Percentiles rank a stretch among this genome's conserved stretches.
phyloP scores from a whole-genome alignment of 768 basidiomycete species.

The Paxillus rubicundulus region DNA sequence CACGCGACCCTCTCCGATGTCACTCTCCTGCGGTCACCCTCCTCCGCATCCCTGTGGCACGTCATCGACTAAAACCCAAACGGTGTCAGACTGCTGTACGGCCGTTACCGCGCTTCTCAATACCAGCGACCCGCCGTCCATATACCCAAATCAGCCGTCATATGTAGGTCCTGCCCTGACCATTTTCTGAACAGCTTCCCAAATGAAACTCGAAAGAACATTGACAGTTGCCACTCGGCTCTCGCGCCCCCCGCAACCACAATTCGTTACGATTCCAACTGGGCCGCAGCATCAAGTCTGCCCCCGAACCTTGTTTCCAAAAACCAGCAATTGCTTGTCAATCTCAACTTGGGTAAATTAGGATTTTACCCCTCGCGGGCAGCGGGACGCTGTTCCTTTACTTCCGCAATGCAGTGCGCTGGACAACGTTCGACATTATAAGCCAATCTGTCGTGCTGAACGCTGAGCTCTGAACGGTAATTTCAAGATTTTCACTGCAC shows the following conservation, averaged over 20 bases:
- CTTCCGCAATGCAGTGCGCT: not conserved
- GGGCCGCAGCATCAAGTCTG: not conserved
- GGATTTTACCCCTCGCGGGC: not conserved
- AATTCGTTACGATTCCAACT: not conserved
- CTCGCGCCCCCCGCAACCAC: not conserved
- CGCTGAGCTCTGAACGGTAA: too few relatives aligned
- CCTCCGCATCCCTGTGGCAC: not conserved
- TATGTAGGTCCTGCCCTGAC: not conserved
- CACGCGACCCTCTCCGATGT: not conserved
- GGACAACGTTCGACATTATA: not conserved
- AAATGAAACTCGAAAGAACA: not conserved
- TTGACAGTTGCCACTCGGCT: not conserved
- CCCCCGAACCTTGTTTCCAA: not conserved
- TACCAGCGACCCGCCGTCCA: not conserved
- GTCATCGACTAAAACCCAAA: not conserved
- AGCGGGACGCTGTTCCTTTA: too few relatives aligned
- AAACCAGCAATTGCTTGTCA: not conserved
- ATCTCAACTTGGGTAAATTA: conserved; percentile 6
- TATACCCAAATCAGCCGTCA: not conserved
- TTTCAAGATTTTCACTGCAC: too few relatives aligned
- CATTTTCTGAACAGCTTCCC: not conserved
- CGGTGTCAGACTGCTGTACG: not conserved
- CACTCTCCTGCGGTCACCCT: not conserved
- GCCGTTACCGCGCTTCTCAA: not conserved
- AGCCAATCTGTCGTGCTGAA: too few relatives aligned